Evolutionary conservation across 306 rosid species (phyloP).

Genomic region (Casuarina cunninghamiana): DNA sequence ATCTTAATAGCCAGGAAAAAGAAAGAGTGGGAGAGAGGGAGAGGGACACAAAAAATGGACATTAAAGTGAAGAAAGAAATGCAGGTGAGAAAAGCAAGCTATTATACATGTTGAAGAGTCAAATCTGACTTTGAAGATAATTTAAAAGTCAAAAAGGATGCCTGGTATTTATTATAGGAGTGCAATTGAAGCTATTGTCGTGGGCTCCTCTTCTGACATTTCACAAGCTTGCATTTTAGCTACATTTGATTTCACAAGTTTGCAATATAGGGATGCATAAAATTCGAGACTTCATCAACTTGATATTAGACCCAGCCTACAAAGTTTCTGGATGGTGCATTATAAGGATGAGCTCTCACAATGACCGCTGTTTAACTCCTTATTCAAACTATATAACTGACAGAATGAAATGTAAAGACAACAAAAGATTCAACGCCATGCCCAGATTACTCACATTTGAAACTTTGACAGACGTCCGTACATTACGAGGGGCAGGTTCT

Average conservation of each 20-base stretch:
- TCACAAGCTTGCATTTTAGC: background rate
- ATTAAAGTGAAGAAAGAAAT: background rate
- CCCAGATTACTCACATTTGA: constrained; percentile 75
- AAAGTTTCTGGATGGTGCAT: background rate
- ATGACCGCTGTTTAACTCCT: background rate
- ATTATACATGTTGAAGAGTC: background rate
- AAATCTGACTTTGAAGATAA: background rate
- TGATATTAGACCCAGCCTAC: background rate
- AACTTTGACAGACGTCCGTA: constrained; percentile 84
- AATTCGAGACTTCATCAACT: background rate
- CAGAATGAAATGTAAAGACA: background rate
- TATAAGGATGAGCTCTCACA: background rate
- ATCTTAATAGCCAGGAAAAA: background rate
- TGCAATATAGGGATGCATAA: background rate
- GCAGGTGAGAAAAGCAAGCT: background rate
- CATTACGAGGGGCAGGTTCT: constrained; percentile 46
- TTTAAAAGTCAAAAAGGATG: background rate
- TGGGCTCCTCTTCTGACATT: background rate
- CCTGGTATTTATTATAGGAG: background rate
- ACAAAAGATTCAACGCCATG: background rate
- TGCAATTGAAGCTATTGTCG: background rate
- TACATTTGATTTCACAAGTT: background rate
- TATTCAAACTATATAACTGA: constrained; percentile 13
- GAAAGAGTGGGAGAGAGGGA: background rate
- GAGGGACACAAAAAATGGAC: background rate